Evolutionary conservation across 768 basidiomycete genomes (phyloP).

Genomic region (Rubroboletus pulcherrimus): DNA sequence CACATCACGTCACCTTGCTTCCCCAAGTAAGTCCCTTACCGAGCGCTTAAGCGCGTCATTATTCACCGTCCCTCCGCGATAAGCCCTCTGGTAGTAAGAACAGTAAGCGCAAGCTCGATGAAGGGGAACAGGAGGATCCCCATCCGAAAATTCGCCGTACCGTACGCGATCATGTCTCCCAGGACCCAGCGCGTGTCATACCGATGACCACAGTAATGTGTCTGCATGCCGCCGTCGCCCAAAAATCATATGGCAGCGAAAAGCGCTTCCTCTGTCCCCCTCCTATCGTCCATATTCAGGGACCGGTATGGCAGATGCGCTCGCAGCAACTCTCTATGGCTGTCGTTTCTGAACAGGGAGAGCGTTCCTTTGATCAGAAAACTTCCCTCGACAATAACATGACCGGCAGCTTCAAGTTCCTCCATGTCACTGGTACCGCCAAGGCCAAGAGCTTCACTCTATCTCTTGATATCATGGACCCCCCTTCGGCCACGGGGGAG

Average conservation of each 20-base stretch:
- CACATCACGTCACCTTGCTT: constrained; percentile 28
- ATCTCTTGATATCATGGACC: constrained; percentile 80
- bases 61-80: constrained; percentile 21
- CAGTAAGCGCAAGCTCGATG: constrained; percentile 74
- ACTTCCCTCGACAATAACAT: constrained; percentile 79
- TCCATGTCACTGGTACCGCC: constrained; percentile 84
- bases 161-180: constrained; percentile 76
- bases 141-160: constrained; percentile 82
- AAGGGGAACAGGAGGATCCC: constrained; percentile 53
- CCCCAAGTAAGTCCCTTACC: constrained; percentile 37
- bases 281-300: constrained; percentile 89
- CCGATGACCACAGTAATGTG: constrained; percentile 91
- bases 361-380: constrained; percentile 82
- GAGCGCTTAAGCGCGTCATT: constrained; percentile 30
- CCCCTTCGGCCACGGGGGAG: constrained; percentile 49
- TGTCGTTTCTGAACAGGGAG: constrained; percentile 78
- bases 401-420: constrained; percentile 86
- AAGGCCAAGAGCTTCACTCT: constrained; percentile 90
- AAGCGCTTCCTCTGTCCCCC: constrained; percentile 93
- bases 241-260: constrained; percentile 95
- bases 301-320: constrained; percentile 81
- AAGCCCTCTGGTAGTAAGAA: constrained; percentile 38
- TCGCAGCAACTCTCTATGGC: constrained; percentile 81
- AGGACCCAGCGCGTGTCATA: constrained; percentile 70
- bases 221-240: constrained; percentile 88